Conservation (phyloP, 2,329 filamentous ascomycete genomes). For the Echinosphaeria canescens region DNA sequence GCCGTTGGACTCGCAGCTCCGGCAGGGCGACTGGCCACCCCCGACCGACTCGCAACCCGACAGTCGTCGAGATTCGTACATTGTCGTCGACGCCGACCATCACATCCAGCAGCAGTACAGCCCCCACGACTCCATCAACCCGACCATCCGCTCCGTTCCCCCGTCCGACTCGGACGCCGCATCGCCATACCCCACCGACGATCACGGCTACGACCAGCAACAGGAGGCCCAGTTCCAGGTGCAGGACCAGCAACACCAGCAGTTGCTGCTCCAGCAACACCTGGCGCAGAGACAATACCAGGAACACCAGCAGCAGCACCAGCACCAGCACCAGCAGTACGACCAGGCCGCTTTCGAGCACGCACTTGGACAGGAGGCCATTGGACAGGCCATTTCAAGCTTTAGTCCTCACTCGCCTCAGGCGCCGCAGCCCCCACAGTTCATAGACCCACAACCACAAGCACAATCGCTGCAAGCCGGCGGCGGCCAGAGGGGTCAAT, state of each 20-base stretch:
- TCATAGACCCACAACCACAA: too few species aligned
- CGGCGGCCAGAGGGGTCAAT: slow-evolving; percentile 9
- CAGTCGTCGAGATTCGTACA: slow-evolving; percentile 12
- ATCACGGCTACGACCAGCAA: slow-evolving; percentile 19
- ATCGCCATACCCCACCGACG: slow-evolving; percentile 20
- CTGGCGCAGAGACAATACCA: too few species aligned
- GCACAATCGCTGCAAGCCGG: slow-evolving; percentile 8
- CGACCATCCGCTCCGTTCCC: slow-evolving; percentile 26
- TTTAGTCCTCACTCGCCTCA: slow-evolving; percentile 5
- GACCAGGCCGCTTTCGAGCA: slow-evolving; percentile 17
- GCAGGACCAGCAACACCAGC: slow-evolving; percentile 15
- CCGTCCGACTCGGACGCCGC: slow-evolving; percentile 19
- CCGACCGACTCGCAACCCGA: slow-evolving; percentile 22
- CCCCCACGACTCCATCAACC: slow-evolving; percentile 13
- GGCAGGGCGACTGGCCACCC: slow-evolving; percentile 10
- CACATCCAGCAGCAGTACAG: slow-evolving; percentile 17
- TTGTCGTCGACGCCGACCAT: slow-evolving; percentile 16
- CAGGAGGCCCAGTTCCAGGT: slow-evolving; percentile 12
- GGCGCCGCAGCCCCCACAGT: slow-evolving; percentile 1
- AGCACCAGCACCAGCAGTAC: slow-evolving; percentile 15
- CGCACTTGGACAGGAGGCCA: too few species aligned
- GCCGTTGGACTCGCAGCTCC: slow-evolving; percentile 15
- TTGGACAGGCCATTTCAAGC: slow-evolving; percentile 17
- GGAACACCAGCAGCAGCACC: slow-evolving; percentile 5
- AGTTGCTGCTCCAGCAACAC: too few species aligned